Evolutionary conservation across 768 basidiomycete species (phyloP).

Genomic region (Agaricus blazei): DNA sequence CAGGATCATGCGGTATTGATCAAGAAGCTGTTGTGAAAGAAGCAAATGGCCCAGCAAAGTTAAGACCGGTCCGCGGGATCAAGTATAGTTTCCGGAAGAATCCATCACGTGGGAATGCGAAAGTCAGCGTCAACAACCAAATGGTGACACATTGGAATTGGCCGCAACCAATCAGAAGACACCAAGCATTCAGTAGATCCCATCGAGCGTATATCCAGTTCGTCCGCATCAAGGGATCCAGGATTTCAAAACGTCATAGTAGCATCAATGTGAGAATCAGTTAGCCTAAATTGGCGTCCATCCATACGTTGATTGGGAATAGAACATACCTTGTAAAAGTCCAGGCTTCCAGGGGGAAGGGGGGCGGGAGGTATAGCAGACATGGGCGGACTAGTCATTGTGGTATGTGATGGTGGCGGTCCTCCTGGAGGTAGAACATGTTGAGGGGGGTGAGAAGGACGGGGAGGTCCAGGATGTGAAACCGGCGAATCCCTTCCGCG

Average conservation of each 20-base stretch:
- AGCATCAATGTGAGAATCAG: slow-evolving; percentile 3
- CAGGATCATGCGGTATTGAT: slow-evolving; percentile 27
- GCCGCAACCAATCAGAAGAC: slow-evolving; percentile 1
- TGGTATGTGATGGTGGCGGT: slow-evolving; percentile 13
- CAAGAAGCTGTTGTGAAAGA: slow-evolving; percentile 14
- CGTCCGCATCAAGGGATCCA: slow-evolving; percentile 1
- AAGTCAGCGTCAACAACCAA: not conserved
- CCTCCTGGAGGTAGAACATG: slow-evolving; percentile 13
- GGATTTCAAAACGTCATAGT: slow-evolving; percentile 6
- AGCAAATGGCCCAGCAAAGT: not conserved
- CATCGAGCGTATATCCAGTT: not conserved
- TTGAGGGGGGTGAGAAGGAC: slow-evolving; percentile 17
- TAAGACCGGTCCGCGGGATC: not conserved
- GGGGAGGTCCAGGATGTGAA: slow-evolving; percentile 18
- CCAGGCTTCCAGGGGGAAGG: slow-evolving; percentile 15
- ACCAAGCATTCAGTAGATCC: not conserved
- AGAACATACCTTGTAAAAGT: slow-evolving; percentile 25
- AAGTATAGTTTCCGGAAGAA: not conserved
- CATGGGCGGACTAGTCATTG: slow-evolving; percentile 9
- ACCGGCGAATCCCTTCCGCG: slow-evolving; percentile 5
- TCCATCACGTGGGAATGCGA: not conserved
- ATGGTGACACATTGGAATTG: not conserved
- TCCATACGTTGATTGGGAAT: not conserved
- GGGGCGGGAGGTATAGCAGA: slow-evolving; percentile 8
- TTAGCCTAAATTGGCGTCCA: slow-evolving; percentile 4